Percentiles rank a stretch among this genome's conserved stretches.
phyloP scores from a whole-genome alignment of 805 yeast species.

The Candida koratica region DNA sequence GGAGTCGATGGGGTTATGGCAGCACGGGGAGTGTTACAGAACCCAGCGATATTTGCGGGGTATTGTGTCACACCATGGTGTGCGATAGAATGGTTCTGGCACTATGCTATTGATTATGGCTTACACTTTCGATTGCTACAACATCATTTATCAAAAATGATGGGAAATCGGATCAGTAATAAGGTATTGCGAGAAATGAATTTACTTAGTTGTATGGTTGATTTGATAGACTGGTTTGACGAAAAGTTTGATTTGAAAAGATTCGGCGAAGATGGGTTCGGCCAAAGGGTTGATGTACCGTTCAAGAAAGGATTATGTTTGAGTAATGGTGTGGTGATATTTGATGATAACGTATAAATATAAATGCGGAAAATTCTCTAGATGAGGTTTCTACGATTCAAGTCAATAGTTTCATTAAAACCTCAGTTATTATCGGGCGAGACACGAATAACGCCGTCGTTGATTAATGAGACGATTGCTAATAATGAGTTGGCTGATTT shows the following conservation, averaged over 20 bases:
- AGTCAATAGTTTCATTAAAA: conserved; percentile 11
- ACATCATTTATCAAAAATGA: conserved; percentile 88
- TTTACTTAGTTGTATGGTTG: conserved; percentile 51
- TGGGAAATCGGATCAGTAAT: conserved; percentile 47
- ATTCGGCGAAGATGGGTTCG: conserved; percentile 68
- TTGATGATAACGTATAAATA: too few relatives aligned
- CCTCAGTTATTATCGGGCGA: conserved; percentile 8
- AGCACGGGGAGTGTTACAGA: conserved; percentile 79
- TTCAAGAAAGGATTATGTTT: conserved; percentile 7
- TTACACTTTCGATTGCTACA: conserved; percentile 79
- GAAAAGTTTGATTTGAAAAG: conserved; percentile 60
- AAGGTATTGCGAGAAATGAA: conserved; percentile 53
- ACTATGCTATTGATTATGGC: conserved; percentile 73
- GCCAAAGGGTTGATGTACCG: conserved; percentile 41
- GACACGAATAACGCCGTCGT: conserved; percentile 7
- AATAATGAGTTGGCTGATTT: conserved; percentile 13
- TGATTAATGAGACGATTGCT: conserved; percentile 12
- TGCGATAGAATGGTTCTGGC: conserved; percentile 80
- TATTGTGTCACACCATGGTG: conserved; percentile 79
- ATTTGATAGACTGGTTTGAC: conserved; percentile 83
- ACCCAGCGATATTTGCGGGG: conserved; percentile 87
- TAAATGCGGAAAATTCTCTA: conserved; percentile 5
- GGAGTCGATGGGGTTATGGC: conserved; percentile 94
- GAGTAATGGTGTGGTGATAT: conserved; percentile 5
- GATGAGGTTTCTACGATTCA: conserved; percentile 10